phyloP scores from a whole-genome alignment of 1,284 basidiomycete species.

The Polyporus tsugae region DNA sequence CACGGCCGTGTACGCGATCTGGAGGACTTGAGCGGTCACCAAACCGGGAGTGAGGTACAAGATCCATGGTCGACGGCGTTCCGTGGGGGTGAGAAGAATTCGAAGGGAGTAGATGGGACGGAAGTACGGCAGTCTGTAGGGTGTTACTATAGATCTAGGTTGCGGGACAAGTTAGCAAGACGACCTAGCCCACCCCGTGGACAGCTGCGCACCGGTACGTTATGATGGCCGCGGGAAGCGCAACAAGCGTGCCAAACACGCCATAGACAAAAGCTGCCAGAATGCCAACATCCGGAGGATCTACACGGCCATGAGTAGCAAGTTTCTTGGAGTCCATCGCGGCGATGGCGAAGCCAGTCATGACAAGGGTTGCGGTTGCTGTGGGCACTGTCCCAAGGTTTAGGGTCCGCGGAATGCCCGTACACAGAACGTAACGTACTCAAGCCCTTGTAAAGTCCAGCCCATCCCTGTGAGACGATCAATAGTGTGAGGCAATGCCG shows the following conservation, averaged over 20 bases:
- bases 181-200: slow-evolving; percentile 8
- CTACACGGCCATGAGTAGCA: slow-evolving; percentile 70
- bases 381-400: slow-evolving; percentile 67
- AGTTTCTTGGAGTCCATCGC: slow-evolving; percentile 63
- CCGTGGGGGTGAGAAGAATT: slow-evolving; percentile 83
- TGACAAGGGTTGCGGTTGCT: slow-evolving; percentile 64
- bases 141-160: slow-evolving; percentile 84
- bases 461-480: slow-evolving; percentile 61
- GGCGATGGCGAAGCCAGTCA: slow-evolving; percentile 64
- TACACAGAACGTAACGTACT: slow-evolving; percentile 56
- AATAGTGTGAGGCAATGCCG: neutral
- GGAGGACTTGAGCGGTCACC: slow-evolving; percentile 70
- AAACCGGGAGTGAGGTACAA: slow-evolving; percentile 88
- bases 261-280: slow-evolving; percentile 71
- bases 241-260: slow-evolving; percentile 74
- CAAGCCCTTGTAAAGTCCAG: slow-evolving; percentile 86
- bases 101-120: slow-evolving; percentile 69
- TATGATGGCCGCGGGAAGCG: slow-evolving; percentile 82
- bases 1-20: slow-evolving; percentile 75
- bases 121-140: slow-evolving; percentile 80
- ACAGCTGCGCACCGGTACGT: slow-evolving; percentile 69
- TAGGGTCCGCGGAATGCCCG: neutral
- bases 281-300: slow-evolving; percentile 73
- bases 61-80: slow-evolving; percentile 81
- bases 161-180: neutral